Percentiles rank a stretch among this genome's conserved stretches.
phyloP scores from a whole-genome alignment of 2,329 filamentous ascomycete species.

The Sordariomycetes sp. region DNA sequence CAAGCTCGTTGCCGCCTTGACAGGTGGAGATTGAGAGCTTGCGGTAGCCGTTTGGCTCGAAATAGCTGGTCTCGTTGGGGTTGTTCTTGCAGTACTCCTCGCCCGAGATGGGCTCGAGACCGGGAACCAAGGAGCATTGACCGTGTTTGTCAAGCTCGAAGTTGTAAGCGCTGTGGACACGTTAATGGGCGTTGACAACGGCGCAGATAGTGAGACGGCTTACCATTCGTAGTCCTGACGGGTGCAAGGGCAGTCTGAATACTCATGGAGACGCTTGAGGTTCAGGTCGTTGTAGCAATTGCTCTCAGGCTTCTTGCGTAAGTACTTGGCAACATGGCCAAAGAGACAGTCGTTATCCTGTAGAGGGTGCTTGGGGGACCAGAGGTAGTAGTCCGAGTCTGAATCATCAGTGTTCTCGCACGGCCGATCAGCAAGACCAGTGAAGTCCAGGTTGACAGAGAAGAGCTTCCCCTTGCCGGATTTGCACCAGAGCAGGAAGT shows the following conservation, averaged over 20 bases:
- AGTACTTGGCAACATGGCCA: conserved; percentile 80
- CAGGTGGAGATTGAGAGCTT: conserved; percentile 87
- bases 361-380: conserved; percentile 78
- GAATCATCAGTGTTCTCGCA: conserved; percentile 61
- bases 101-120: conserved; percentile 51
- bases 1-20: conserved; percentile 62
- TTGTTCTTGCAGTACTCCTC: conserved; percentile 46
- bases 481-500: conserved; percentile 84
- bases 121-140: conserved; percentile 67
- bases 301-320: conserved; percentile 74
- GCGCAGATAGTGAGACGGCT: conserved; percentile 18
- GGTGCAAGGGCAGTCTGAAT: conserved; percentile 74
- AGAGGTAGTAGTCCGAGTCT: conserved; percentile 68
- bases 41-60: conserved; percentile 78
- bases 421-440: conserved; percentile 61
- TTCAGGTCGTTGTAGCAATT: conserved; percentile 75
- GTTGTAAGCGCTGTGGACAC: conserved; percentile 69
- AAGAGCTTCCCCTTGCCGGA: conserved; percentile 46
- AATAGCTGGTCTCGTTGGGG: conserved; percentile 67
- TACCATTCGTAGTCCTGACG: conserved; percentile 89
- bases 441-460: conserved; percentile 83
- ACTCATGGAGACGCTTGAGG: conserved; percentile 61
- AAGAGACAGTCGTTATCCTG: conserved; percentile 79
- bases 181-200: conserved; percentile 1
- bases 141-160: conserved; percentile 72